Conservation (phyloP, 139 green algal genomes). For the Axilococcus clingmanii region DNA sequence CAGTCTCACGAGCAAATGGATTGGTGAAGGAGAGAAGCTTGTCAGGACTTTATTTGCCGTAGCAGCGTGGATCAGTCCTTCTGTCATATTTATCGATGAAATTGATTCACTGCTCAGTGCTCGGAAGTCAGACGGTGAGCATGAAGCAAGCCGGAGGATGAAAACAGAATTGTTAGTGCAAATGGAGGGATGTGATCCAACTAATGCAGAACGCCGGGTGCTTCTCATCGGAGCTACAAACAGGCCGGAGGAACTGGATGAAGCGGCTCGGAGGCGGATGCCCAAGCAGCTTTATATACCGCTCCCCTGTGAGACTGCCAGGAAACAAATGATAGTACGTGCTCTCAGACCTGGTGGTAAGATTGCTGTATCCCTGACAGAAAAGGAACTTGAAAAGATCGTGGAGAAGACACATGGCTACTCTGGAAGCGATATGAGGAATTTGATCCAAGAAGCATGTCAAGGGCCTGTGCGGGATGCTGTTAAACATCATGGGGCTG, state of each 20-base stretch:
- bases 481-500: slow-evolving; percentile 12
- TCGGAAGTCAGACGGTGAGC: slow-evolving; percentile 87
- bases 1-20: slow-evolving; percentile 98
- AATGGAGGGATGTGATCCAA: slow-evolving; percentile 76
- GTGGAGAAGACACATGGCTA: slow-evolving; percentile 66
- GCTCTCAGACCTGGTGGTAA: slow-evolving; percentile 10
- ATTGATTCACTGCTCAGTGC: slow-evolving; percentile 92
- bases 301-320: slow-evolving; percentile 49
- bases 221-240: slow-evolving; percentile 95
- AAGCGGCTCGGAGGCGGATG: slow-evolving; percentile 87
- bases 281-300: slow-evolving; percentile 99
- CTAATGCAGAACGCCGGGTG: slow-evolving; percentile 40
- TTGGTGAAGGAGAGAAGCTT: slow-evolving; percentile 96
- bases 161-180: slow-evolving; percentile 98
- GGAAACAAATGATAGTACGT: slow-evolving; percentile 13
- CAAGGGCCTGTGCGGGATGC: slow-evolving; percentile 75
- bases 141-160: slow-evolving; percentile 87
- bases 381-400: slow-evolving; percentile 64
- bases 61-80: slow-evolving; percentile 65
- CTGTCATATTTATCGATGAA: slow-evolving; percentile 99
- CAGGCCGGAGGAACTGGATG: slow-evolving; percentile 93
- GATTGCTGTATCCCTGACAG: slow-evolving; percentile 28
- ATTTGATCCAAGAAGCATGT: slow-evolving; percentile 89
- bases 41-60: slow-evolving; percentile 88
- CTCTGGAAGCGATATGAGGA: slow-evolving; percentile 78